These are phyloP conservation scores for Hypoxylon sp. DNA, from an alignment of 2,329 filamentous ascomycete species.

Conservation along the genomic window DNA sequence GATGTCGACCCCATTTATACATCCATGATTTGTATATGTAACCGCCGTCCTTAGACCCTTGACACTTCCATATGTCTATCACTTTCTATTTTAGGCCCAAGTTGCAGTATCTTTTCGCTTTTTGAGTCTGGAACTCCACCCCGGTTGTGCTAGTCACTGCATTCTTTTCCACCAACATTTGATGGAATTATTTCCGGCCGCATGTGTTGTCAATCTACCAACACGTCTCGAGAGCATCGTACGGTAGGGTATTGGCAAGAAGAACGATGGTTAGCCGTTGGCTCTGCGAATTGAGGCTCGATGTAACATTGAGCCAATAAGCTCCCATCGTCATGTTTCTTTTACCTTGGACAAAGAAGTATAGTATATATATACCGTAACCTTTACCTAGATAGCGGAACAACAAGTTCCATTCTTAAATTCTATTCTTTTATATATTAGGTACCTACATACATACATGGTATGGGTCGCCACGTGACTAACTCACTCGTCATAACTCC, in stretches of 20 bases:
- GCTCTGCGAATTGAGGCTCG: constrained; percentile 8
- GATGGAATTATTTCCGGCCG: background rate
- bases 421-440: no score
- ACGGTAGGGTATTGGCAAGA: background rate
- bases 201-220: background rate
- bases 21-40: background rate
- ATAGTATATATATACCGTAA: background rate
- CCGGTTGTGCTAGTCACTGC: background rate
- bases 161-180: background rate
- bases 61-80: background rate
- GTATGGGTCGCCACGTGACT: no score
- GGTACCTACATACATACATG: no score
- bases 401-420: no score
- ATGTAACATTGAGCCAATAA: constrained; percentile 15
- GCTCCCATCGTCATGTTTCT: no score
- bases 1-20: background rate
- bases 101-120: background rate
- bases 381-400: background rate
- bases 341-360: no score
- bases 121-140: constrained; percentile 3
- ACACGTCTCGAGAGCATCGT: background rate
- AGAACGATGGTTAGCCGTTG: constrained; percentile 1
- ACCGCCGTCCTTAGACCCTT: background rate
- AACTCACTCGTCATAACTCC: background rate
- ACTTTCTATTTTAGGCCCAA: constrained; percentile 2